A percentile compares a stretch with the other conserved stretches of the same genome.
Conservation (phyloP, 2,329 filamentous ascomycete genomes). For the Xylaria multiplex region DNA sequence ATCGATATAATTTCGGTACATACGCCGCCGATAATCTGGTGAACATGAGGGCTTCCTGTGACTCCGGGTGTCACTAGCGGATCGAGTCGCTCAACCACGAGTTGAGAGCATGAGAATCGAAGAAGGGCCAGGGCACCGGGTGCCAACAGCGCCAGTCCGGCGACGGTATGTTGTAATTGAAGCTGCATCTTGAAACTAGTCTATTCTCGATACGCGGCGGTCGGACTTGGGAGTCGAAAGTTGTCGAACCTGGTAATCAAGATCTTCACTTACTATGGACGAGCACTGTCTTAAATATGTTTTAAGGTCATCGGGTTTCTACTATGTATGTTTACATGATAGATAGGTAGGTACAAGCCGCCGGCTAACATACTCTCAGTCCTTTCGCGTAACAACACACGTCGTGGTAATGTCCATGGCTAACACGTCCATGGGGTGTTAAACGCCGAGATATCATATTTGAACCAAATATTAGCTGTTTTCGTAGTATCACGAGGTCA, state of each 20-base stretch:
- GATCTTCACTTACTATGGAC: background rate
- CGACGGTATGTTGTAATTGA: constrained; percentile 5
- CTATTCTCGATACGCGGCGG: background rate
- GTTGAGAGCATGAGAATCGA: constrained; percentile 45
- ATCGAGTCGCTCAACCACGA: constrained; percentile 45
- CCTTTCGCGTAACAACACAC: constrained; percentile 1
- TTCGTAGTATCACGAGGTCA: background rate
- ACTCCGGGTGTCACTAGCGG: constrained; percentile 44
- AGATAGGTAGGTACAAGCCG: background rate
- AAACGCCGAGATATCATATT: background rate
- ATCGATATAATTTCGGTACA: background rate
- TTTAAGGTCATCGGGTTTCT: too few relatives aligned
- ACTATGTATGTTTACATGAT: too few relatives aligned
- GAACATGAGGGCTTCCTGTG: constrained; percentile 43
- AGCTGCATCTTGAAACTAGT: constrained; percentile 26
- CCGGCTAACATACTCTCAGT: background rate
- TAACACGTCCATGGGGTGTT: background rate
- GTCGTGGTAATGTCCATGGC: background rate
- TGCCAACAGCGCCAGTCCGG: constrained; percentile 21
- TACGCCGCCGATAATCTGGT: constrained; percentile 47
- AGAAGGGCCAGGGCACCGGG: constrained; percentile 37
- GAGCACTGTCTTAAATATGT: constrained; percentile 15
- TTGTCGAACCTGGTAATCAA: background rate
- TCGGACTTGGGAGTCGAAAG: background rate
- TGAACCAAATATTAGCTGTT: background rate